Conservation (phyloP, 345 rosid genomes). For the Microcos paniculata region DNA sequence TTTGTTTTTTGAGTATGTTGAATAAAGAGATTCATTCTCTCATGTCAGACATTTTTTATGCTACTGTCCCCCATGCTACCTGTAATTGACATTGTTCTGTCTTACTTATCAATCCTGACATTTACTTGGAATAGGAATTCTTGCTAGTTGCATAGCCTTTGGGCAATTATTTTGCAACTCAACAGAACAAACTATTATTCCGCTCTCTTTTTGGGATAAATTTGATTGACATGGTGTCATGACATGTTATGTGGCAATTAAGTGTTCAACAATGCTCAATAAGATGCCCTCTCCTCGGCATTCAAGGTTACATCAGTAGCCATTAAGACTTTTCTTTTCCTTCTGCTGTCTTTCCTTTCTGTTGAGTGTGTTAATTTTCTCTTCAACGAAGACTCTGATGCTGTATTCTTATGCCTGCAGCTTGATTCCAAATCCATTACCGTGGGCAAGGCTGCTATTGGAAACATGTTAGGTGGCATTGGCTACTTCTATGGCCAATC, state of each 20-base stretch:
- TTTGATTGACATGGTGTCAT: neutral
- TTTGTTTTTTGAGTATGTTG: neutral
- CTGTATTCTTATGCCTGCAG: constrained; percentile 38
- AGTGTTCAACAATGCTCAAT: neutral
- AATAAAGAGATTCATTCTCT: neutral
- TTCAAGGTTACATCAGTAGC: neutral
- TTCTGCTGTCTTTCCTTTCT: neutral
- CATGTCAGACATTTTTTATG: neutral
- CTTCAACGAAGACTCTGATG: constrained; percentile 10
- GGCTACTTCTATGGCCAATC: constrained; percentile 96
- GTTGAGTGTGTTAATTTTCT: neutral
- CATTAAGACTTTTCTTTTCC: constrained; percentile 9
- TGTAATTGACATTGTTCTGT: neutral
- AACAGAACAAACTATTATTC: neutral
- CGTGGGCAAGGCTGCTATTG: constrained; percentile 82
- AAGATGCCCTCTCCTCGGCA: constrained; percentile 3
- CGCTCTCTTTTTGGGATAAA: neutral
- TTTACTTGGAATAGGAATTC: neutral
- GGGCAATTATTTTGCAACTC: neutral
- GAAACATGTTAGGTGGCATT: constrained; percentile 91
- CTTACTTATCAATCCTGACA: neutral
- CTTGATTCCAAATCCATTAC: constrained; percentile 52
- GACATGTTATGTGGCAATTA: neutral
- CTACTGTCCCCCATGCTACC: neutral
- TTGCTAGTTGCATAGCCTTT: neutral